Evolutionary conservation across 306 rosid species (phyloP).

Genomic region (Astragalus membranaceus): DNA sequence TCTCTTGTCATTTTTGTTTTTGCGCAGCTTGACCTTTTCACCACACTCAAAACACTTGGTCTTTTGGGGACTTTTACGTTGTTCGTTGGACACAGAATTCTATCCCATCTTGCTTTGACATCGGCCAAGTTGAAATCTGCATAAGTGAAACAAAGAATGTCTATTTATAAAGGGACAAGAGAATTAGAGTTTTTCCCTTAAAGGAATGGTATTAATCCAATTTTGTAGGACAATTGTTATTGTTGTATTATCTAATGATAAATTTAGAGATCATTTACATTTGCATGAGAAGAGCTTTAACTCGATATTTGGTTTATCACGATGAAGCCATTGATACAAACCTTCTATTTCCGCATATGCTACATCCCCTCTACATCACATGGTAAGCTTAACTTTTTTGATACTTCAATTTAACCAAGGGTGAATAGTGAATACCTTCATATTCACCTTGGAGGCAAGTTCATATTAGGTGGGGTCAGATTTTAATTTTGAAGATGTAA

Average conservation of each 20-base stretch:
- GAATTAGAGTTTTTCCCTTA: slow-evolving; percentile 4
- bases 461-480: not conserved
- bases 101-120: slow-evolving; percentile 73
- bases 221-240: slow-evolving; percentile 42
- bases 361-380: not conserved
- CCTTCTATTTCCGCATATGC: no score
- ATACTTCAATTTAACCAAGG: not conserved
- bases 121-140: slow-evolving; percentile 92
- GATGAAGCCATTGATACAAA: not conserved
- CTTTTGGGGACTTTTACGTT: slow-evolving; percentile 65
- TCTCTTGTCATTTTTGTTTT: slow-evolving; percentile 3
- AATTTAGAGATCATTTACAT: slow-evolving; percentile 1
- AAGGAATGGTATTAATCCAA: slow-evolving; percentile 27
- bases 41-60: slow-evolving; percentile 72
- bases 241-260: slow-evolving; percentile 13
- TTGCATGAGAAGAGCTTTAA: not conserved
- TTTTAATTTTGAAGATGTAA: not conserved
- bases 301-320: not conserved
- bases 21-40: slow-evolving; percentile 88
- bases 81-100: slow-evolving; percentile 85
- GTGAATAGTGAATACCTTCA: not conserved
- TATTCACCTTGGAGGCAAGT: not conserved
- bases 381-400: not conserved
- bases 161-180: slow-evolving; percentile 21
- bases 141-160: slow-evolving; percentile 33